Evolutionary conservation across 2,329 filamentous ascomycete species (phyloP), one percentile per base, ranked within the genome.

Genomic region (Colletotrichum plurivorum): DNA sequence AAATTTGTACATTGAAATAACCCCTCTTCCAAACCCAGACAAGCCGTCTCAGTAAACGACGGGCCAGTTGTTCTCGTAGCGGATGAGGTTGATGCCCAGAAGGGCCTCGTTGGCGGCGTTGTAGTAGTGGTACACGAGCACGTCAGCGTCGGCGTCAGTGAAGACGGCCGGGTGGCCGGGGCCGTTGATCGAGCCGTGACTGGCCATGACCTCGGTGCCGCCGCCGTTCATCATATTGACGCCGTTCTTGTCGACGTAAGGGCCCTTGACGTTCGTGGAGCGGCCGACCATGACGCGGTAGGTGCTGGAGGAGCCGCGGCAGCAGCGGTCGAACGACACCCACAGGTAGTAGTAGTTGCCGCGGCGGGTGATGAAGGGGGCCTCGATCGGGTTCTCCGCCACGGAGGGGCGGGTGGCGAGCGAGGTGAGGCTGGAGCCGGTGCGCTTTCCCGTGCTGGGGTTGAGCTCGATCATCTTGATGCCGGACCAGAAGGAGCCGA

Each of bases 211-310:
- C 64, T 78, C 67, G 0, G 76, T 78, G 10, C 76, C 76, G n/a
- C 76, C 76, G 3, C 76, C 76, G 4, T 59, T 27, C 73, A 71
- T 76, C 75, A 78, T 74, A 12, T 70, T 53, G 69, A 63, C 73
- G 0, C 76, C 76, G 36, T 43, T 65, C 15, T 67, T 59, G 52
- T 78, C 76, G 66, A 77, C 73, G 22, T 71, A 78, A 1, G 76
- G 76, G 2, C 76, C 76, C 0, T 73, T 74, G 5, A 78, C 61
- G 55, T 71, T 77, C 45, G 57, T 75, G 8, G 76, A 78, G 0
- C 76, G 76, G 6, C 76, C 76, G n/a, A 78, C 76, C 76, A 78
- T 78, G 56, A 75, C 71, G 12, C 76, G 75, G 52, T 78, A 78
- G 0, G 76, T 78, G 72, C 76, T 78, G 2, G 70, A 58, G 13